These are phyloP conservation scores for Clarireedia monteithiana DNA, from an alignment of 2,329 filamentous ascomycete species.

Conservation along the genomic window DNA sequence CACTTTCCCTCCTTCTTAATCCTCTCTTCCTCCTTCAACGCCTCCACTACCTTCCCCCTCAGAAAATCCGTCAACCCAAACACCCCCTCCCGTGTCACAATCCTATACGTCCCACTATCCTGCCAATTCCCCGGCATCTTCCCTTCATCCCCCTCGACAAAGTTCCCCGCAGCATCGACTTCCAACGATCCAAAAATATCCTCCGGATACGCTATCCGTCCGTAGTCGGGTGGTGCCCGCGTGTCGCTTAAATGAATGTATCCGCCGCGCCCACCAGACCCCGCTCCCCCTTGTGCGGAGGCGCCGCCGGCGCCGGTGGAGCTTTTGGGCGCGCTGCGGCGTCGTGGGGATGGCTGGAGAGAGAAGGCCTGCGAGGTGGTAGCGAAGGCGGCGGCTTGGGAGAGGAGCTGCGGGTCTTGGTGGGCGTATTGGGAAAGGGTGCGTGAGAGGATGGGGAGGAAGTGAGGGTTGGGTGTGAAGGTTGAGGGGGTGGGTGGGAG, in stretches of 20 bases:
- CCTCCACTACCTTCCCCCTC: slow-evolving; percentile 44
- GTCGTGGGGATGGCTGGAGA: too few species aligned
- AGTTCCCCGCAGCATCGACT: slow-evolving; percentile 48
- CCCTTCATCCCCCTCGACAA: slow-evolving; percentile 28
- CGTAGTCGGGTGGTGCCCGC: slow-evolving; percentile 58
- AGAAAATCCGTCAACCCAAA: slow-evolving; percentile 49
- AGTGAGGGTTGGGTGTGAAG: slow-evolving; percentile 51
- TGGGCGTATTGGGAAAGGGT: slow-evolving; percentile 48
- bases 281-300: slow-evolving; percentile 52
- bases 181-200: slow-evolving; percentile 63
- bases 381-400: slow-evolving; percentile 53
- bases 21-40: slow-evolving; percentile 42
- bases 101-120: slow-evolving; percentile 54
- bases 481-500: slow-evolving; percentile 50
- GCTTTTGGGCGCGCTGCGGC: slow-evolving; percentile 17
- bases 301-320: slow-evolving; percentile 29
- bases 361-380: slow-evolving; percentile 31
- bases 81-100: slow-evolving; percentile 58
- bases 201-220: slow-evolving; percentile 60
- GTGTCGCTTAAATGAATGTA: slow-evolving; percentile 58
- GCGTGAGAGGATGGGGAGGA: slow-evolving; percentile 50
- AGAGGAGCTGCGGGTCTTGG: slow-evolving; percentile 46
- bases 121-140: slow-evolving; percentile 41
- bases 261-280: slow-evolving; percentile 51
- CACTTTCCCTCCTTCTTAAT: slow-evolving; percentile 29